phyloP scores from a whole-genome alignment of 208 protist species.

The Crithidia acanthocephali region DNA sequence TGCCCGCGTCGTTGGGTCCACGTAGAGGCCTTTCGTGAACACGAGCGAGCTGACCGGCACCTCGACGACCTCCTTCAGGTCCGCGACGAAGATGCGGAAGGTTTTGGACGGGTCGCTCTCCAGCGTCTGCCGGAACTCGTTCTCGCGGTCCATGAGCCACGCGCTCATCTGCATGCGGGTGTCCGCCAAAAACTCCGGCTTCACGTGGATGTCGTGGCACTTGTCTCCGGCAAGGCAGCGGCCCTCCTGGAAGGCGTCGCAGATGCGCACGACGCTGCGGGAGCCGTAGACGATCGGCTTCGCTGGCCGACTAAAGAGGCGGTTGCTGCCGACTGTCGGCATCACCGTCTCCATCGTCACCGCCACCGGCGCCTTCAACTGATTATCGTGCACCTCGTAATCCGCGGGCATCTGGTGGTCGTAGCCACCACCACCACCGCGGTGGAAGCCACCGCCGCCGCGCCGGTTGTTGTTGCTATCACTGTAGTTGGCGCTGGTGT shows the following conservation, averaged over 20 bases:
- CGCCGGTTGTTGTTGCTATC: background rate
- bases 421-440: constrained; percentile 10
- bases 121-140: constrained; percentile 63
- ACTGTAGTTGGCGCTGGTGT: constrained; percentile 1
- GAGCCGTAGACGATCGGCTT: constrained; percentile 43
- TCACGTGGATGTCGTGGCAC: constrained; percentile 73
- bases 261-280: constrained; percentile 54
- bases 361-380: constrained; percentile 69
- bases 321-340: constrained; percentile 55
- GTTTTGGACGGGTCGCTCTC: constrained; percentile 39
- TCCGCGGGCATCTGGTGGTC: constrained; percentile 14
- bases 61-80: constrained; percentile 84
- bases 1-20: constrained; percentile 65
- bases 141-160: constrained; percentile 59
- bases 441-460: background rate
- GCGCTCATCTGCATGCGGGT: constrained; percentile 58
- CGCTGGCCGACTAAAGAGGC: constrained; percentile 52
- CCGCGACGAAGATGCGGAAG: constrained; percentile 79
- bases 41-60: constrained; percentile 61
- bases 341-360: constrained; percentile 51
- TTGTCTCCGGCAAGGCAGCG: constrained; percentile 38
- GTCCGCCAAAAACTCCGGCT: constrained; percentile 51
- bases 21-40: constrained; percentile 84
- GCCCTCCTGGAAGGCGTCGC: constrained; percentile 71
- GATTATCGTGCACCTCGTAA: constrained; percentile 78